Evolutionary conservation across 345 rosid species (phyloP).

Genomic region (Theobroma cacao): DNA sequence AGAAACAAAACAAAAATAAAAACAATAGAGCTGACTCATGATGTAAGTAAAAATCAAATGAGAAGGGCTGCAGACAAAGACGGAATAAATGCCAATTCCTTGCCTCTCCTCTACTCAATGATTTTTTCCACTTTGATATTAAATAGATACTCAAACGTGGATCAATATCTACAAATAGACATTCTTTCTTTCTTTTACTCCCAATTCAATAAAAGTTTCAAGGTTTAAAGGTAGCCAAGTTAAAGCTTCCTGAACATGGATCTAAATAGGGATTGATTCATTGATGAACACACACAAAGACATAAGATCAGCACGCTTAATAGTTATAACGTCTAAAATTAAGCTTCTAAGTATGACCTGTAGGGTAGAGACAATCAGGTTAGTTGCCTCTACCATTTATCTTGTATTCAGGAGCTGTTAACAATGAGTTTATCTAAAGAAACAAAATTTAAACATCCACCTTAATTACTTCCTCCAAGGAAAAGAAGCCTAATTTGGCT

Average conservation of each 20-base stretch:
- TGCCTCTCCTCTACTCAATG: neutral
- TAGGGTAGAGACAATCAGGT: too few species aligned
- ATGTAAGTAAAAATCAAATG: neutral
- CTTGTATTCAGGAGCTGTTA: neutral
- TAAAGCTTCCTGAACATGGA: neutral
- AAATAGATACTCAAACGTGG: neutral
- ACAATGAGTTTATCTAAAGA: too few species aligned
- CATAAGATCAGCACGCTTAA: too few species aligned
- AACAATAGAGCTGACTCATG: neutral
- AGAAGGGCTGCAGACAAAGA: neutral
- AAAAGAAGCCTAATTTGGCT: neutral
- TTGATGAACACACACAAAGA: neutral
- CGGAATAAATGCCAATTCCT: neutral
- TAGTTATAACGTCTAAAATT: too few species aligned
- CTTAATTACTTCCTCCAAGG: neutral
- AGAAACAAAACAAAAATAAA: conserved; percentile 7
- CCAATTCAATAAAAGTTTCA: neutral
- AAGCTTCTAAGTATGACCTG: neutral
- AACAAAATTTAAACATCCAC: neutral
- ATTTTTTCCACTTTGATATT: neutral
- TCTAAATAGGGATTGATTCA: neutral
- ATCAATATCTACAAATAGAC: neutral
- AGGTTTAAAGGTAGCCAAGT: neutral
- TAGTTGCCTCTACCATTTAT: neutral
- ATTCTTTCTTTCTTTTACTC: too few species aligned